Evolutionary conservation across 345 rosid genomes (phyloP), one percentile per base, ranked within the genome.

Genomic region (Moringa oleifera): DNA sequence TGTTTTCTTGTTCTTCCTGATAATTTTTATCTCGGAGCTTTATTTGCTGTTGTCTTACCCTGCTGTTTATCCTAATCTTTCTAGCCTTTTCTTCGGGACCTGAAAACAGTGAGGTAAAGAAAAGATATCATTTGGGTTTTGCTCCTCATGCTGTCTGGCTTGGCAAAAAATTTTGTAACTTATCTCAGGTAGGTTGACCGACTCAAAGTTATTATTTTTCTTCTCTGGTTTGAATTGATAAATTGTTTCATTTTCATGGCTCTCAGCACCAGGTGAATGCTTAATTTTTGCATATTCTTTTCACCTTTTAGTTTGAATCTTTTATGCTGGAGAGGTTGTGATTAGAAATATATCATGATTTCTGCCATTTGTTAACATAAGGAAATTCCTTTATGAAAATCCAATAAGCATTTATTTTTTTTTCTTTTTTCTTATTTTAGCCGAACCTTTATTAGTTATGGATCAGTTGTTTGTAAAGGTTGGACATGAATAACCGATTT

Each of bases 21-120:
- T 51, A 52, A n/a, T 21, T 28, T 20, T 57, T 19, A 17, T 7
- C 53, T 51, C 18, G 20, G 28, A 23, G 57, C 62, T 65, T 73
- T 7, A 7, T 51, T 24, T 21, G 8, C 16, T 50, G 0, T 51
- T 25, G 8, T 23, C 58, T 65, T 21, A n/a, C n/a, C n/a, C n/a
- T n/a, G n/a, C n/a, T n/a, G n/a, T n/a, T n/a, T n/a, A n/a, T n/a
- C n/a, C n/a, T 50, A 7, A 31, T 15, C 23, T 18, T 28, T 28
- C 20, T 15, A 56, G 31, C 20, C 24, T 51, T 64, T 56, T 19
- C 36, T 62, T 36, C 24, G 36, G 52, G 23, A 24, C 53, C 58
- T 18, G 15, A 25, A 31, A 68, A 45, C 21, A n/a, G 25, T 55
- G 67, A 12, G 21, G 20, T 13, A 49, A 57, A 18, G 5, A 21